These are phyloP conservation scores for Coemansia sp. DNA, from an alignment of 192 early-diverging fungal species.

Conservation along the genomic window DNA sequence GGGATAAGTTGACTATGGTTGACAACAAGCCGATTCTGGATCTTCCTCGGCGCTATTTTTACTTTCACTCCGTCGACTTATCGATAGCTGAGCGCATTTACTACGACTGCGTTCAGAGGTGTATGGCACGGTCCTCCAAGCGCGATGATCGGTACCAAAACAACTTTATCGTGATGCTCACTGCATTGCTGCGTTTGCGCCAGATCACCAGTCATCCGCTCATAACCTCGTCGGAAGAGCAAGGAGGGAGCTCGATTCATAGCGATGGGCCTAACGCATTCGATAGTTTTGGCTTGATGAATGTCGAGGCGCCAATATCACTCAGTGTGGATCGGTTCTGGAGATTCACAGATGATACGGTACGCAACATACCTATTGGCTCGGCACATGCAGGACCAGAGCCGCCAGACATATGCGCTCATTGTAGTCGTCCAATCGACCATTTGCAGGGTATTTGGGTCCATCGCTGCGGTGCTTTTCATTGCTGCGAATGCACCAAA, in stretches of 20 bases:
- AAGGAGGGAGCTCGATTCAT: no score
- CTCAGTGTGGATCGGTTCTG: neutral
- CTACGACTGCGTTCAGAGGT: slow-evolving; percentile 43
- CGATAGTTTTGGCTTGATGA: neutral
- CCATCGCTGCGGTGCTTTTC: neutral
- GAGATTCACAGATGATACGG: neutral
- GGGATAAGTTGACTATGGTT: slow-evolving; percentile 64
- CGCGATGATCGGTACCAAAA: neutral
- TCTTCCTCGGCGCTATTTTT: slow-evolving; percentile 54
- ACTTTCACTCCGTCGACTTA: slow-evolving; percentile 31
- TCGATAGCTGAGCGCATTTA: slow-evolving; percentile 41
- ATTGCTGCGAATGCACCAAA: neutral
- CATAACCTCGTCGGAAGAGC: neutral
- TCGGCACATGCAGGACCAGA: neutral
- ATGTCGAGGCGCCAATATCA: neutral
- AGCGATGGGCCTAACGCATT: neutral
- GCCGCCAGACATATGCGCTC: neutral
- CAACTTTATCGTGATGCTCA: neutral
- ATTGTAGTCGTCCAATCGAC: neutral
- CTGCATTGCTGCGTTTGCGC: slow-evolving; percentile 1
- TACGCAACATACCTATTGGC: slow-evolving; percentile 5
- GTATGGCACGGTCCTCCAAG: slow-evolving; percentile 5
- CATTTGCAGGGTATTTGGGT: slow-evolving; percentile 3
- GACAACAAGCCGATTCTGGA: slow-evolving; percentile 66
- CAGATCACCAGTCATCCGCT: slow-evolving; percentile 11